Percentiles rank a stretch among this genome's conserved stretches.
Evolutionary conservation across 192 early-diverging fungal species (phyloP).

Genomic region (Linnemannia elongata): DNA sequence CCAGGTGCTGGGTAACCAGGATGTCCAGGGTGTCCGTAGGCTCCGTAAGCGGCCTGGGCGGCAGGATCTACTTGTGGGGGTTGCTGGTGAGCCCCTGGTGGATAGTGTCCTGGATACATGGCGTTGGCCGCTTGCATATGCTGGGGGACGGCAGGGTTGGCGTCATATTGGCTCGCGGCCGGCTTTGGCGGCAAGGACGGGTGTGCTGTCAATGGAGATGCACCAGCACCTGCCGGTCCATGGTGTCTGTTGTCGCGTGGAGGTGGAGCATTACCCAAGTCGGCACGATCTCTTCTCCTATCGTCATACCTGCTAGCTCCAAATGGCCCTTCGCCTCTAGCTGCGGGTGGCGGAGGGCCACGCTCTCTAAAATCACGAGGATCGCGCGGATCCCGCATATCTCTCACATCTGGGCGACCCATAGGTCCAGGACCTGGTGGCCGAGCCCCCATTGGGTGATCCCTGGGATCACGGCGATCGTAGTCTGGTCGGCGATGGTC

Average conservation of each 20-base stretch:
- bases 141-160: conserved; percentile 42
- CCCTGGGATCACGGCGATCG: conserved; percentile 48
- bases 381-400: conserved; percentile 35
- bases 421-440: conserved; percentile 33
- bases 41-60: conserved; percentile 33
- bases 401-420: conserved; percentile 38
- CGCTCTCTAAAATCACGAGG: conserved; percentile 47
- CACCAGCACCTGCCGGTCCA: conserved; percentile 42
- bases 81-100: conserved; percentile 47
- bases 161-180: conserved; percentile 51
- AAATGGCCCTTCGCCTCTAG: conserved; percentile 46
- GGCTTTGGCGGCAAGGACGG: conserved; percentile 56
- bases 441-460: conserved; percentile 22
- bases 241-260: conserved; percentile 51
- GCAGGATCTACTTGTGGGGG: conserved; percentile 31
- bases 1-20: conserved; percentile 23
- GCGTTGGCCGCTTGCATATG: conserved; percentile 17
- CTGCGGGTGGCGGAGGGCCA: conserved; percentile 40
- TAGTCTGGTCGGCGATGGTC: conserved; percentile 57
- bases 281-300: conserved; percentile 48
- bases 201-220: conserved; percentile 37
- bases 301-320: conserved; percentile 50
- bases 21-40: conserved; percentile 27
- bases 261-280: conserved; percentile 31
- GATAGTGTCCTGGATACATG: conserved; percentile 49